These are phyloP conservation scores for Darksidea phi DNA, from an alignment of 495 filamentous ascomycete species.

Conservation along the genomic window DNA sequence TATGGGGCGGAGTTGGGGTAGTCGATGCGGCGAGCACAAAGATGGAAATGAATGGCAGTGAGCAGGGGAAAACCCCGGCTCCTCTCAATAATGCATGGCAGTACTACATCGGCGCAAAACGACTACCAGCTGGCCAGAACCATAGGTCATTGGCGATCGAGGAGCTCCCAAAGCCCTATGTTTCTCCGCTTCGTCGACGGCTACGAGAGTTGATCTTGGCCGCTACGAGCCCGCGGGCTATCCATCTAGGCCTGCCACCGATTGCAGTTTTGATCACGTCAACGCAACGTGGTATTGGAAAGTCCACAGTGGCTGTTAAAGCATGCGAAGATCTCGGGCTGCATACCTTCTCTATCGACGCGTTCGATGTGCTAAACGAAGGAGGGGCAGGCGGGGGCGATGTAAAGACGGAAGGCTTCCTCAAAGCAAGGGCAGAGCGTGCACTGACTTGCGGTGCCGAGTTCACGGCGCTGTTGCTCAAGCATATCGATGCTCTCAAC, in stretches of 20 bases:
- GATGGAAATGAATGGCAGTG: constrained; percentile 83
- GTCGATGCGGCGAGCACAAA: constrained; percentile 81
- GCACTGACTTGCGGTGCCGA: constrained; percentile 84
- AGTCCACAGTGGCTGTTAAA: constrained; percentile 68
- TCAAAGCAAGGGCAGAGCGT: constrained; percentile 82
- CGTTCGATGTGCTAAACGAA: constrained; percentile 89
- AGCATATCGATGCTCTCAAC: constrained; percentile 85
- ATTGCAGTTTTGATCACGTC: constrained; percentile 84
- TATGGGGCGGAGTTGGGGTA: constrained; percentile 79
- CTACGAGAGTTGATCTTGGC: constrained; percentile 84
- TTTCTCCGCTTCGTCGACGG: constrained; percentile 68
- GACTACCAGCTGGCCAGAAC: constrained; percentile 43
- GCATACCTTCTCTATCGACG: constrained; percentile 85
- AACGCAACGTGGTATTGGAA: constrained; percentile 89
- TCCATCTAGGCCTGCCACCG: constrained; percentile 82
- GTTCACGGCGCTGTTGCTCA: constrained; percentile 76
- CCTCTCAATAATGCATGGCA: constrained; percentile 74
- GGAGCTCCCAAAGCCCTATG: constrained; percentile 49
- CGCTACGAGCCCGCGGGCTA: constrained; percentile 81
- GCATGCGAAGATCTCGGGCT: constrained; percentile 86
- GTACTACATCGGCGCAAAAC: constrained; percentile 76
- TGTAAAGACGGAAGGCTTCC: constrained; percentile 85
- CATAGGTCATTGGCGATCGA: constrained; percentile 18
- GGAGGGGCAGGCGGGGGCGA: constrained; percentile 82
- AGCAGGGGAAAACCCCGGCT: constrained; percentile 72